A percentile compares a stretch with the other conserved stretches of the same genome.
Evolutionary conservation across 1,284 basidiomycete genomes (phyloP).

Genomic region (Sphaerobolus stellatus): DNA sequence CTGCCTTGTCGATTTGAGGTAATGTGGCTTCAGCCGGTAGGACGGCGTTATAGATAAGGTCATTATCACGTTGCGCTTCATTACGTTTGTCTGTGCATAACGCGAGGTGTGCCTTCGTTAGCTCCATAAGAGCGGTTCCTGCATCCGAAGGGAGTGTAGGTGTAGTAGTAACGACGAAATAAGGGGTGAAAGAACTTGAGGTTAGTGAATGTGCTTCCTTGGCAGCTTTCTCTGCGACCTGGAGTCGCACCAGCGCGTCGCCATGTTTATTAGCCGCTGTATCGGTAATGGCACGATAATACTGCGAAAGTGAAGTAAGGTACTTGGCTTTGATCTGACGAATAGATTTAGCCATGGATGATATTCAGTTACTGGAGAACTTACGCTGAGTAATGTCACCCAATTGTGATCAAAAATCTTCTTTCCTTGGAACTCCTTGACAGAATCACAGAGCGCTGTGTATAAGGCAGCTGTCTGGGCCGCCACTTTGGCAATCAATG

Average conservation of each 20-base stretch:
- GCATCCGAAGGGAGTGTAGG: conserved; percentile 90
- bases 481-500: conserved; percentile 83
- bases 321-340: conserved; percentile 86
- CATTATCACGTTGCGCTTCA: conserved; percentile 87
- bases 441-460: conserved; percentile 76
- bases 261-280: conserved; percentile 79
- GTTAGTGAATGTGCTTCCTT: conserved; percentile 81
- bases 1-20: conserved; percentile 76
- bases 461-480: conserved; percentile 85
- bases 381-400: conserved; percentile 69
- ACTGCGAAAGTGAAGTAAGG: conserved; percentile 85
- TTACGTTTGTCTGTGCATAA: conserved; percentile 75
- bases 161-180: conserved; percentile 71
- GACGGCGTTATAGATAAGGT: conserved; percentile 97
- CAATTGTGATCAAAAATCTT: conserved; percentile 96
- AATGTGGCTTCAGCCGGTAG: conserved; percentile 81
- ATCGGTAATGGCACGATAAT: conserved; percentile 83
- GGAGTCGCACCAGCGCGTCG: conserved; percentile 80
- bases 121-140: conserved; percentile 72
- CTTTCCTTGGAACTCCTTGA: conserved; percentile 94
- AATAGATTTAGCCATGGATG: not conserved
- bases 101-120: conserved; percentile 81
- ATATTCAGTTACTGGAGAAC: not conserved
- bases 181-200: conserved; percentile 59
- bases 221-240: conserved; percentile 74